A percentile compares a stretch with the other conserved stretches of the same genome.
Conservation (phyloP, 129 eudicot species). For the Lonicera japonica region DNA sequence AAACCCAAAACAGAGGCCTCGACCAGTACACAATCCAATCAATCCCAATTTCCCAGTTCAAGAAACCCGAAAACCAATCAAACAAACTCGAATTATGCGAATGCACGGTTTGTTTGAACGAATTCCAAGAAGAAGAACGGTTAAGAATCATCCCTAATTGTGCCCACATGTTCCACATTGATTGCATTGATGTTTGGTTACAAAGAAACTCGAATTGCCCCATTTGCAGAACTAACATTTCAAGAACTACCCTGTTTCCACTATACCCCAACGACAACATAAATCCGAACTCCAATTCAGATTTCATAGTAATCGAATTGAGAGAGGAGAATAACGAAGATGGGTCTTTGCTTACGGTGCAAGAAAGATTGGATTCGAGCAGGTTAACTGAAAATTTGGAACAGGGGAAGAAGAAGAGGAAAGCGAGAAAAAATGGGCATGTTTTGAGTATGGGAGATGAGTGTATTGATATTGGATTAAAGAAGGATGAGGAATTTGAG, state of each 20-base stretch:
- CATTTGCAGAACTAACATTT: constrained; percentile 66
- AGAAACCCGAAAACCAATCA: constrained; percentile 13
- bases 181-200: constrained; percentile 90
- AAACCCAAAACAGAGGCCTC: constrained; percentile 45
- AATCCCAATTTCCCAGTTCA: constrained; percentile 57
- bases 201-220: constrained; percentile 90
- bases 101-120: constrained; percentile 76
- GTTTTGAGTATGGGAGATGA: constrained; percentile 70
- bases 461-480: constrained; percentile 30
- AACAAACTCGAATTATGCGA: constrained; percentile 33
- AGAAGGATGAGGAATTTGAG: constrained; percentile 25
- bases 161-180: constrained; percentile 76
- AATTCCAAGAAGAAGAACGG: constrained; percentile 64
- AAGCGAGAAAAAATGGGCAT: constrained; percentile 21
- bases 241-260: constrained; percentile 25
- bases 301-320: constrained; percentile 68
- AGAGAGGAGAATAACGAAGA: constrained; percentile 3
- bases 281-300: constrained; percentile 35
- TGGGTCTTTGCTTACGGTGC: not conserved
- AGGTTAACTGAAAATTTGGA: constrained; percentile 18
- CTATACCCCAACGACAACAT: constrained; percentile 7
- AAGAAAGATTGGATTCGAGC: constrained; percentile 21
- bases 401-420: constrained; percentile 11
- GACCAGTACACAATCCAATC: constrained; percentile 70
- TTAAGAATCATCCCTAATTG: constrained; percentile 74